Conservation (phyloP, 129 eudicot genomes). For the Flaveria ramosissima region DNA sequence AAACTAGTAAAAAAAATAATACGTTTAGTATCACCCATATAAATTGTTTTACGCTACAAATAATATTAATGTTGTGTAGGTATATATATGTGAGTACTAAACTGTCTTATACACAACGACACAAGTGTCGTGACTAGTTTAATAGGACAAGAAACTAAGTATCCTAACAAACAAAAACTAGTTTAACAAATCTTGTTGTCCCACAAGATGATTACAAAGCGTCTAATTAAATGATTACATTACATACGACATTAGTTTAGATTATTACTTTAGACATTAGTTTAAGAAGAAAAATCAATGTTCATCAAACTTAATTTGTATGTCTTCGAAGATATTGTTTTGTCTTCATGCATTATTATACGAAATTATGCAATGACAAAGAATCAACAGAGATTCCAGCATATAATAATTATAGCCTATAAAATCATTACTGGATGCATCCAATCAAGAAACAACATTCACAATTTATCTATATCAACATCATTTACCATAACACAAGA, state of each 20-base stretch:
- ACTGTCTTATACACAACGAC: background rate
- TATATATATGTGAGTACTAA: background rate
- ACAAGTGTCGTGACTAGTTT: background rate
- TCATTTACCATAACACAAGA: background rate
- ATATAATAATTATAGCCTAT: background rate
- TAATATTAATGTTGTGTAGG: background rate
- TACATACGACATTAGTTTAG: too few relatives aligned
- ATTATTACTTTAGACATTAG: too few relatives aligned
- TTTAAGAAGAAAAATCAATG: too few relatives aligned
- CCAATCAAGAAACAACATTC: background rate
- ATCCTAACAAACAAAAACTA: background rate
- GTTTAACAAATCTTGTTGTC: background rate
- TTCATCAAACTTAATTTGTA: background rate
- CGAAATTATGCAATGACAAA: background rate
- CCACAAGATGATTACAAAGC: background rate
- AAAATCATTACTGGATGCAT: background rate
- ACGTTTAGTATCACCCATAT: background rate
- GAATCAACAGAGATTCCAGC: background rate
- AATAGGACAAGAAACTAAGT: background rate
- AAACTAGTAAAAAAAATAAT: too few relatives aligned
- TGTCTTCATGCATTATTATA: background rate
- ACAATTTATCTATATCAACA: background rate
- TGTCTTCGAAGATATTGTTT: background rate
- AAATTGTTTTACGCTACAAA: background rate
- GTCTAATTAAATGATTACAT: background rate